phyloP scores from a whole-genome alignment of 2,329 filamentous ascomycete species.

The Teratosphaeria nubilosa region DNA sequence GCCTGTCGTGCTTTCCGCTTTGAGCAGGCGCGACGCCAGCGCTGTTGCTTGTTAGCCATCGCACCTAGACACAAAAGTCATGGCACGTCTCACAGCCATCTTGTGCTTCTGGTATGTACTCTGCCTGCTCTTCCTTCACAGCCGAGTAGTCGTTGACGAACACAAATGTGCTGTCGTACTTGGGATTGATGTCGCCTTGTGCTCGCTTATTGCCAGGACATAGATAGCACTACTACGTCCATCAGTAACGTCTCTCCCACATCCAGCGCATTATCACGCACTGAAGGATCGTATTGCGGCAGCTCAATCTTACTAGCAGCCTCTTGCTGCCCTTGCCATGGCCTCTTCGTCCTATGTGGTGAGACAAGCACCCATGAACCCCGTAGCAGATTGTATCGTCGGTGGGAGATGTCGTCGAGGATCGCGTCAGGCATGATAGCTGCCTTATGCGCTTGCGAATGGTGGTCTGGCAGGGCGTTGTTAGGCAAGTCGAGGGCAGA shows the following conservation, averaged over 20 bases:
- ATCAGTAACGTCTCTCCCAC: constrained; percentile 8
- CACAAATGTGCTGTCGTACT: constrained; percentile 78
- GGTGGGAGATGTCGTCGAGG: constrained; percentile 91
- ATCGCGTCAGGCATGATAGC: constrained; percentile 37
- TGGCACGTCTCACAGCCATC: constrained; percentile 35
- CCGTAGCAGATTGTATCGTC: constrained; percentile 83
- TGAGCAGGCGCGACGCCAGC: constrained; percentile 64
- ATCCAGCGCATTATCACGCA: constrained; percentile 16
- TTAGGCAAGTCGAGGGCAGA: constrained; percentile 13
- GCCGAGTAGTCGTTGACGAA: constrained; percentile 98
- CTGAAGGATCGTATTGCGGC: constrained; percentile 67
- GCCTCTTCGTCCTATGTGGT: constrained; percentile 89
- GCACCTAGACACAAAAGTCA: background rate
- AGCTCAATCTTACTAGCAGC: constrained; percentile 37
- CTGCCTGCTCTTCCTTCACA: constrained; percentile 83
- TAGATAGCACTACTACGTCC: constrained; percentile 63
- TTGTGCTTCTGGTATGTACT: constrained; percentile 52
- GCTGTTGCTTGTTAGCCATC: constrained; percentile 36
- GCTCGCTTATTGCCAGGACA: constrained; percentile 87
- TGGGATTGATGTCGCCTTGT: constrained; percentile 74
- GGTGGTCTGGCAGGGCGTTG: constrained; percentile 6
- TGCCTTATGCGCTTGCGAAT: constrained; percentile 5
- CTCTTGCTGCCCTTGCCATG: constrained; percentile 68
- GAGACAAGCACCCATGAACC: constrained; percentile 91
- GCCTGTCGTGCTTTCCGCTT: constrained; percentile 77